Evolutionary conservation across 2,329 filamentous ascomycete genomes (phyloP).

Genomic region (Penicillium expansum): DNA sequence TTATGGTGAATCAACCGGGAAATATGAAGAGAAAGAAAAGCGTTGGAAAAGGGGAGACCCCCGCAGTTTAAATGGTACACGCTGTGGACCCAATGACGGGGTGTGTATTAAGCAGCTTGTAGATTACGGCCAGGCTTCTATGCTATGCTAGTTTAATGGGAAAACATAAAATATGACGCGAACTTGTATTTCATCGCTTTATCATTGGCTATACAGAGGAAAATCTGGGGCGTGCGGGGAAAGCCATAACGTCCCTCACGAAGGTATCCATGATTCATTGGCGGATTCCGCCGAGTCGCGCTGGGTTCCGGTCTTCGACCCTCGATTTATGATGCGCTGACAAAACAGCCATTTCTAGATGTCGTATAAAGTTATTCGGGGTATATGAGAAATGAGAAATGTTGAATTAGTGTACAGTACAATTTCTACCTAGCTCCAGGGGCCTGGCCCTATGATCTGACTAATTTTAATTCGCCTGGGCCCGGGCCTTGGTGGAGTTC

Average conservation of each 20-base stretch:
- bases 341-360: slow-evolving; percentile 8
- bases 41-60: neutral
- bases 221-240: slow-evolving; percentile 11
- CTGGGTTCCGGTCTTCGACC: neutral
- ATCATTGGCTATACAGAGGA: slow-evolving; percentile 1
- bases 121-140: neutral
- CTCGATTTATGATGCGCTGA: neutral
- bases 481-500: neutral
- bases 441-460: neutral
- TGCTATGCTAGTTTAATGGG: neutral
- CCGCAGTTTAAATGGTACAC: slow-evolving; percentile 10
- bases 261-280: neutral
- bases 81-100: slow-evolving; percentile 2
- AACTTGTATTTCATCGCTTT: neutral
- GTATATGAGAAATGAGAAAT: neutral
- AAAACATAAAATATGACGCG: neutral
- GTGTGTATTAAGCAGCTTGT: slow-evolving; percentile 3
- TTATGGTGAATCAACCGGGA: neutral
- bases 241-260: neutral
- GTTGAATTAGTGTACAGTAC: neutral
- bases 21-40: neutral
- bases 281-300: slow-evolving; percentile 5
- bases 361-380: neutral
- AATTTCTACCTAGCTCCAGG: neutral
- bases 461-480: neutral